Conservation (phyloP, 2,329 filamentous ascomycete species). For the Chrysosporium queenslandicum region DNA sequence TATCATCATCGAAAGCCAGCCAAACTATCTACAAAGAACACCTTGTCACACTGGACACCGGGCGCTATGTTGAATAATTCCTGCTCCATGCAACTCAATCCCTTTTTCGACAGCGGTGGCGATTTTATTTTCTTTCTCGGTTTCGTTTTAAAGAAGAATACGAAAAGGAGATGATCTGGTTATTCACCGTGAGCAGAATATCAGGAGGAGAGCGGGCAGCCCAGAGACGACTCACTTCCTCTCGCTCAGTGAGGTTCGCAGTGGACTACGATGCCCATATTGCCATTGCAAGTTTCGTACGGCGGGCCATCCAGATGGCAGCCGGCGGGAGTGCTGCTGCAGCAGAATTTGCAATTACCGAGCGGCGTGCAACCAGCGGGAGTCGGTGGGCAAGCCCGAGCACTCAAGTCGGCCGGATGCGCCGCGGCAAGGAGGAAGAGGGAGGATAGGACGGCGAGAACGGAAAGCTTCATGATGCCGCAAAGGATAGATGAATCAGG, state of each 20-base stretch:
- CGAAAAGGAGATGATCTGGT: background rate
- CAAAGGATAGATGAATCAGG: background rate
- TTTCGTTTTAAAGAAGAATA: background rate
- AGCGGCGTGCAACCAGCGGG: background rate
- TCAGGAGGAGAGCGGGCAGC: background rate
- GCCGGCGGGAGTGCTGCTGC: background rate
- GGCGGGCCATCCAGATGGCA: slow-evolving; percentile 7
- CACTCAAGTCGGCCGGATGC: background rate
- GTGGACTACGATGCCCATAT: slow-evolving; percentile 5
- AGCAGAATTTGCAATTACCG: slow-evolving; percentile 9
- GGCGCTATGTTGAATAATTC: background rate
- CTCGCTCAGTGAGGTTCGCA: slow-evolving; percentile 8
- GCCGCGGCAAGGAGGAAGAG: slow-evolving; percentile 3
- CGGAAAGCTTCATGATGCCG: slow-evolving; percentile 9
- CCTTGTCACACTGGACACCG: background rate
- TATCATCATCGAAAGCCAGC: background rate
- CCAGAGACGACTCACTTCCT: background rate
- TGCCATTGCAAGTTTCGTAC: slow-evolving; percentile 5
- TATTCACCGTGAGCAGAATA: no score
- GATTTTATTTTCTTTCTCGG: background rate
- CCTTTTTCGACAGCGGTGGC: background rate
- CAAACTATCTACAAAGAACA: background rate
- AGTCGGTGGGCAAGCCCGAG: background rate
- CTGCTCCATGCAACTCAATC: background rate
- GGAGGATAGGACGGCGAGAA: slow-evolving; percentile 1